Percentiles rank a stretch among this genome's conserved stretches.
phyloP scores from a whole-genome alignment of 2,329 filamentous ascomycete species.

The Phoma sp. region DNA sequence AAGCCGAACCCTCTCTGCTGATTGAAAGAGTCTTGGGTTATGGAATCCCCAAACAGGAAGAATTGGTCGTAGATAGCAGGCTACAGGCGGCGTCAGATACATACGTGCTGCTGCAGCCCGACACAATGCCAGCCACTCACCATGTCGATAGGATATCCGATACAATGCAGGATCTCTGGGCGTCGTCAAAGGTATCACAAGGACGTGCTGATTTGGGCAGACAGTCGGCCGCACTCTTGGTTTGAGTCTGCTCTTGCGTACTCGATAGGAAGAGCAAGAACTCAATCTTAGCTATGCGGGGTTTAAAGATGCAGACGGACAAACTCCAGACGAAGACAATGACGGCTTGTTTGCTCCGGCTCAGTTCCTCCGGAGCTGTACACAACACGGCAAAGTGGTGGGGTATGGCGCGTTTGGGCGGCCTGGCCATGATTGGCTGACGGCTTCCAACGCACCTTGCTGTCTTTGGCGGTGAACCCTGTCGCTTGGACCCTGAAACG shows the following conservation, averaged over 20 bases:
- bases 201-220: constrained; percentile 8
- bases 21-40: constrained; percentile 73
- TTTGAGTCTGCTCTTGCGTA: background rate
- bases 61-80: constrained; percentile 51
- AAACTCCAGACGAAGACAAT: constrained; percentile 4
- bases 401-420: constrained; percentile 8
- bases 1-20: constrained; percentile 75
- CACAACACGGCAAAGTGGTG: constrained; percentile 8
- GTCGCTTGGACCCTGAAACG: constrained; percentile 19
- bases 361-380: constrained; percentile 8
- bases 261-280: background rate
- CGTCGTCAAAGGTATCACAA: constrained; percentile 21
- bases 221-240: background rate
- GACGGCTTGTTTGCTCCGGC: constrained; percentile 2
- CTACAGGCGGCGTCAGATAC: constrained; percentile 19
- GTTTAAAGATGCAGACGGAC: background rate
- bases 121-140: constrained; percentile 11
- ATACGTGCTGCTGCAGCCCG: background rate
- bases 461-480: background rate
- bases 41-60: constrained; percentile 88
- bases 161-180: constrained; percentile 4
- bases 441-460: constrained; percentile 2
- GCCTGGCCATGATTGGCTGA: constrained; percentile 11
- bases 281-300: background rate
- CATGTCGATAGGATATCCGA: constrained; percentile 11